Conservation (phyloP, 2,329 filamentous ascomycete genomes). For the Colletotrichum chrysophilum region DNA sequence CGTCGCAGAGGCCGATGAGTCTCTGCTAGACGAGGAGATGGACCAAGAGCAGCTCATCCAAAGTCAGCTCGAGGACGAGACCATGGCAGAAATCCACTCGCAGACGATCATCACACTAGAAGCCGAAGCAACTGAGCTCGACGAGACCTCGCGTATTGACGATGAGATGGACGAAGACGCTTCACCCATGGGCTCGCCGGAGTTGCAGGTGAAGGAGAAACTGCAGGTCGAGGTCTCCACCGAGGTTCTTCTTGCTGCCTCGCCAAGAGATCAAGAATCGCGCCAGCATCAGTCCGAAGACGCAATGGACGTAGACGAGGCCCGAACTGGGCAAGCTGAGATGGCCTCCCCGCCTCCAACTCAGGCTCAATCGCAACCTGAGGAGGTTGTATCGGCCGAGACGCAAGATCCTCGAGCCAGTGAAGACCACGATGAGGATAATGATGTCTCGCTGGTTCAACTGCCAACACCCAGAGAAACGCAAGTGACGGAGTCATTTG, state of each 20-base stretch:
- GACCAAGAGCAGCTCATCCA: background rate
- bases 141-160: background rate
- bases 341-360: background rate
- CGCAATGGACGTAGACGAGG: conserved; percentile 10
- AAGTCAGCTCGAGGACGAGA: conserved; percentile 17
- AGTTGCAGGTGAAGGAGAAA: background rate
- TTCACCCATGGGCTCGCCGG: background rate
- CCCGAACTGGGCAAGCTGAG: background rate
- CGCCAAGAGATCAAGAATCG: background rate
- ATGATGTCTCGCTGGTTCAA: background rate
- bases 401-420: background rate
- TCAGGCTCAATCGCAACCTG: background rate
- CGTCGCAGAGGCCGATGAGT: conserved; percentile 15
- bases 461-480: conserved; percentile 1
- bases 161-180: background rate
- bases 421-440: background rate
- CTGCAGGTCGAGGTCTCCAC: background rate
- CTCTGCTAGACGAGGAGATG: background rate
- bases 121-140: background rate
- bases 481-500: background rate
- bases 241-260: background rate
- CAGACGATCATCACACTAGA: background rate
- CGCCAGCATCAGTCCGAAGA: background rate
- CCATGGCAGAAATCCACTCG: conserved; percentile 41
- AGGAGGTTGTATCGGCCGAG: background rate